Evolutionary conservation across 2,329 filamentous ascomycete genomes (phyloP), one percentile per base, ranked within the genome.

Genomic region (Exophiala aquamarina): DNA sequence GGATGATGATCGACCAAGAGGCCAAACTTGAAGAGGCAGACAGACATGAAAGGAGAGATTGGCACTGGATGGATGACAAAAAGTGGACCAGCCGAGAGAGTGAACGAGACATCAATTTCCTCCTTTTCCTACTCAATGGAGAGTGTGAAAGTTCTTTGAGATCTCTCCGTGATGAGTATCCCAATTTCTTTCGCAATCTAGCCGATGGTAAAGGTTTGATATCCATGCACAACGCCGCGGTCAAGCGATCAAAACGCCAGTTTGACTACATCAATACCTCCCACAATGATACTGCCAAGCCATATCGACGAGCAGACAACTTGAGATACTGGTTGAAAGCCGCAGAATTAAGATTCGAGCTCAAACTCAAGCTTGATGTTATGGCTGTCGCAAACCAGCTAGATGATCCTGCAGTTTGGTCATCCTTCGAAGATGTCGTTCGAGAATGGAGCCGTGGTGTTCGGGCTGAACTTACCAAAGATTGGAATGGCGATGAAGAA

Each of bases 301-400:
- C 93, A 0, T 98, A 98, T 66, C 86, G 93, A 39, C 85, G 85
- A 54, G 89, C 91, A 3, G 93, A 98, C 59, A 98, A 98, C 66
- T 76, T 98, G 52, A 82, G 90, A 32, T 98, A 87, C 74, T 98
- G 93, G 92, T 81, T 87, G 69, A 98, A 98, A 72, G 93, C 92
- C 1, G 90, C 91, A 6, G 91, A 98, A 70, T 76, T 97, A 49
- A 83, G 93, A 45, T 98, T 92, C 84, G 93, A 97, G 69, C 81
- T 91, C 31, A 79, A 87, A 58, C 75, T 97, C 41, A 81, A 85
- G 54, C 77, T 95, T 44, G 89, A 96, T 62, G 89, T 92, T 17
- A 84, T 94, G 68, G 89, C 86, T 20, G 91, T 95, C 17, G 86
- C 91, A 63, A 85, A 84, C 62, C 84, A 66, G 26, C 70, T 77